phyloP scores from a whole-genome alignment of 495 filamentous ascomycete species.

The Neurospora discreta region DNA sequence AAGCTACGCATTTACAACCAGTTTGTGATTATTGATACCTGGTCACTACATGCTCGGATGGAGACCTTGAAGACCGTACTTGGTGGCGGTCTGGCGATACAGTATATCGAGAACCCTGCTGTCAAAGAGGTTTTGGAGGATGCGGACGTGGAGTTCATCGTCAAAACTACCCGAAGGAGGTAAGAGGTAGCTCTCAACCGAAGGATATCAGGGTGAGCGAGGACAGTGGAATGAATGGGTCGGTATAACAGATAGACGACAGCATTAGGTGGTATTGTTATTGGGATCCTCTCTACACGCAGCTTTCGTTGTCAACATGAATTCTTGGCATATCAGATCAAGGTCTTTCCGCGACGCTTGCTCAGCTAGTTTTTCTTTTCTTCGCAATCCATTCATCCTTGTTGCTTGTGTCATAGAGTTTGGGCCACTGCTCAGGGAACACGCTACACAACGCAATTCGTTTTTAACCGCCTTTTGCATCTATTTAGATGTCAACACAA shows the following conservation, averaged over 20 bases:
- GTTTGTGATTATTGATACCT: conserved; percentile 73
- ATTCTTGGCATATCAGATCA: neutral
- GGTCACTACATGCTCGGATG: conserved; percentile 78
- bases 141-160: conserved; percentile 23
- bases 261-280: neutral
- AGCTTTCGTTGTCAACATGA: neutral
- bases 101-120: conserved; percentile 71
- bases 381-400: neutral
- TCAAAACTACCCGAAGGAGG: neutral
- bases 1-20: conserved; percentile 63
- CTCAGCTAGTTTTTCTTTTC: neutral
- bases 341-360: neutral
- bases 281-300: neutral
- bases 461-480: no score
- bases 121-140: conserved; percentile 57
- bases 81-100: conserved; percentile 67
- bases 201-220: neutral
- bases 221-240: neutral
- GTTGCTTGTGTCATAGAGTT: neutral
- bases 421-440: neutral
- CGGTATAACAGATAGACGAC: neutral
- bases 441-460: neutral
- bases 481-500: no score
- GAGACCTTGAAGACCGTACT: conserved; percentile 66
- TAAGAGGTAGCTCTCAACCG: neutral